phyloP scores from a whole-genome alignment of 2,329 filamentous ascomycete species.

The Epichloe sylvatica region DNA sequence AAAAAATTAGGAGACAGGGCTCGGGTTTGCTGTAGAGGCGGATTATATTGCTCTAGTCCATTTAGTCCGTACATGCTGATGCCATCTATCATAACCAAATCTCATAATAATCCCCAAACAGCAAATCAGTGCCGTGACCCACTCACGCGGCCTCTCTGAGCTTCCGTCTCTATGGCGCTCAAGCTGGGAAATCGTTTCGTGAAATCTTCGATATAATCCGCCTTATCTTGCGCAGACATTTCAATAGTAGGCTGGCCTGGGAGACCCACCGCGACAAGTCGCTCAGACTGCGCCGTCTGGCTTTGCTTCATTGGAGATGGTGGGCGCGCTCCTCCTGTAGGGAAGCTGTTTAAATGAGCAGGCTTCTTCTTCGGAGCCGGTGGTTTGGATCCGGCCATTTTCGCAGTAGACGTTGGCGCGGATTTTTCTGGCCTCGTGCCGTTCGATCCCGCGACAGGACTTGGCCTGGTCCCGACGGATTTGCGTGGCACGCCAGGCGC shows the following conservation, averaged over 20 bases:
- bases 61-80: constrained; percentile 3
- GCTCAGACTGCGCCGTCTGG: constrained; percentile 17
- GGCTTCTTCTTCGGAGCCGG: constrained; percentile 49
- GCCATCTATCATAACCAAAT: constrained; percentile 4
- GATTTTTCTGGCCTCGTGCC: constrained; percentile 24
- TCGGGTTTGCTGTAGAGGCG: too few species aligned
- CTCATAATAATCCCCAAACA: not conserved
- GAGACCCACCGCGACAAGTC: constrained; percentile 31
- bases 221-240: constrained; percentile 43
- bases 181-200: constrained; percentile 77
- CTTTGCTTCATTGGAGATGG: constrained; percentile 32
- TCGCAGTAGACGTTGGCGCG: constrained; percentile 10
- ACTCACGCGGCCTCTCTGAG: constrained; percentile 29
- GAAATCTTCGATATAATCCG: constrained; percentile 58
- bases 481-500: constrained; percentile 38
- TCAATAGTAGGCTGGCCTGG: constrained; percentile 36
- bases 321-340: constrained; percentile 28
- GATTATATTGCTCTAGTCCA: not conserved
- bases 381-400: constrained; percentile 26
- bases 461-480: constrained; percentile 10
- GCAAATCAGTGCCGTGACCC: constrained; percentile 18
- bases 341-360: constrained; percentile 42
- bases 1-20: fast-evolving
- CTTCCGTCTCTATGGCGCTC: constrained; percentile 73
- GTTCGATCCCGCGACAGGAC: not conserved